Percentiles rank a stretch among this genome's conserved stretches.
Conservation (phyloP, 2,329 filamentous ascomycete species). For the Exophiala sp. region DNA sequence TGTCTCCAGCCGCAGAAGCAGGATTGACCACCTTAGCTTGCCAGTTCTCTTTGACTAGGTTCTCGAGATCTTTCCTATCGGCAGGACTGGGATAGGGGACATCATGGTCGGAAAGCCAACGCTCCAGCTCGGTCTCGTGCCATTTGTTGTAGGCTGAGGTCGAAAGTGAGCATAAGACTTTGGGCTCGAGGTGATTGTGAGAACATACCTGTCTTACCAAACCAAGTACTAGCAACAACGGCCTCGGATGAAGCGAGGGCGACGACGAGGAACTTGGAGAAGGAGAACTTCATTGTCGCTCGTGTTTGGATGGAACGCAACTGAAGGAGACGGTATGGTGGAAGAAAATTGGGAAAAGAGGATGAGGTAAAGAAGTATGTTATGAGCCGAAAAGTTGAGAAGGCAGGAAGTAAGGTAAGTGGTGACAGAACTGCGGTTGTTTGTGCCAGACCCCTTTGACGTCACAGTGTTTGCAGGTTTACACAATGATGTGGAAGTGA, state of each 20-base stretch:
- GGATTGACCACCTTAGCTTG: constrained; percentile 63
- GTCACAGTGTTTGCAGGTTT: constrained; percentile 1
- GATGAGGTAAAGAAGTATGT: not conserved
- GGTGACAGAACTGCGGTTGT: not conserved
- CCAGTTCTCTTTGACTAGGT: constrained; percentile 86
- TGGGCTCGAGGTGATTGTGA: constrained; percentile 1
- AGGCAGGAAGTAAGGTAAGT: not conserved
- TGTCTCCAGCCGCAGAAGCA: constrained; percentile 74
- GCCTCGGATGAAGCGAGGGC: constrained; percentile 62
- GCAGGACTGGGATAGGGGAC: constrained; percentile 84
- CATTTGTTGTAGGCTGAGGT: constrained; percentile 88
- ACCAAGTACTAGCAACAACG: constrained; percentile 72
- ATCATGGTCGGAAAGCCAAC: constrained; percentile 90
- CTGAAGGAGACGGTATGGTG: constrained; percentile 6
- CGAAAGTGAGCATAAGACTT: constrained; percentile 16
- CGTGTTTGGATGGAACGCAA: not conserved
- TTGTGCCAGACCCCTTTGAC: not conserved
- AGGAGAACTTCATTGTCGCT: constrained; percentile 67
- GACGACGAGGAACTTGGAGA: constrained; percentile 63
- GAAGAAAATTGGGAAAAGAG: not conserved
- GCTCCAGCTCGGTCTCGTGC: constrained; percentile 95
- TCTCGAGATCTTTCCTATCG: constrained; percentile 91
- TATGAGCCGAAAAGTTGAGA: not conserved
- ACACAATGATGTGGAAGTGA: not conserved
- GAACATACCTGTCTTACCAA: constrained; percentile 69